Conservation (phyloP, 805 yeast species). For the Schwanniomyces occidentalis region DNA sequence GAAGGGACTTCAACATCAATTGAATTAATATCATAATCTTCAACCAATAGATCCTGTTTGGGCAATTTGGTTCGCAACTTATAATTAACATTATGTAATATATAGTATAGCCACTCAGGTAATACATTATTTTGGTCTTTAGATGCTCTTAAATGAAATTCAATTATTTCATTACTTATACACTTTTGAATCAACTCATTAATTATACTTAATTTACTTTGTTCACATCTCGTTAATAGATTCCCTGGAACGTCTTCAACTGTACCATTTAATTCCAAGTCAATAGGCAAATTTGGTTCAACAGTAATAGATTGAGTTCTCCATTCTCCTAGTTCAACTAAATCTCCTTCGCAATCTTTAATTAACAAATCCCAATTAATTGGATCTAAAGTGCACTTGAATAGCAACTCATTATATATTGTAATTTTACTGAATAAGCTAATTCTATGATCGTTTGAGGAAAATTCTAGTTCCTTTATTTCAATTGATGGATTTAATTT, state of each 20-base stretch:
- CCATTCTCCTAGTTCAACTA: constrained; percentile 26
- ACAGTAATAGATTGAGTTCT: constrained; percentile 13
- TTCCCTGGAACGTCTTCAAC: constrained; percentile 18
- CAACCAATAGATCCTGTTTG: background rate
- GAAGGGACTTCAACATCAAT: constrained; percentile 3
- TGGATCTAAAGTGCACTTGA: constrained; percentile 16
- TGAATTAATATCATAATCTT: constrained; percentile 1
- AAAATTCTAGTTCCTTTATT: constrained; percentile 13
- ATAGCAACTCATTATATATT: constrained; percentile 15
- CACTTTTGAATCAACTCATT: constrained; percentile 20
- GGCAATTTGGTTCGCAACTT: constrained; percentile 17
- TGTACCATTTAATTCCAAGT: constrained; percentile 18
- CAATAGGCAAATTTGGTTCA: constrained; percentile 14
- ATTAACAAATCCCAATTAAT: constrained; percentile 30
- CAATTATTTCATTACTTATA: constrained; percentile 17
- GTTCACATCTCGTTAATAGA: constrained; percentile 19
- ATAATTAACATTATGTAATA: constrained; percentile 13
- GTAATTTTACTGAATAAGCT: constrained; percentile 9
- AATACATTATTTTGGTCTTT: constrained; percentile 10
- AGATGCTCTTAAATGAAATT: constrained; percentile 18
- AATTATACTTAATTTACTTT: constrained; percentile 16
- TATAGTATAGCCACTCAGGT: constrained; percentile 26
- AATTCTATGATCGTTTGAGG: constrained; percentile 9
- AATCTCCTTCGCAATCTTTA: constrained; percentile 22
- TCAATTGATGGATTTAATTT: constrained; percentile 15